Percentiles rank a stretch among this genome's conserved stretches.
These are phyloP conservation scores for Trichoderma endophyticum DNA, from an alignment of 2,329 filamentous ascomycete genomes.

Conservation along the genomic window DNA sequence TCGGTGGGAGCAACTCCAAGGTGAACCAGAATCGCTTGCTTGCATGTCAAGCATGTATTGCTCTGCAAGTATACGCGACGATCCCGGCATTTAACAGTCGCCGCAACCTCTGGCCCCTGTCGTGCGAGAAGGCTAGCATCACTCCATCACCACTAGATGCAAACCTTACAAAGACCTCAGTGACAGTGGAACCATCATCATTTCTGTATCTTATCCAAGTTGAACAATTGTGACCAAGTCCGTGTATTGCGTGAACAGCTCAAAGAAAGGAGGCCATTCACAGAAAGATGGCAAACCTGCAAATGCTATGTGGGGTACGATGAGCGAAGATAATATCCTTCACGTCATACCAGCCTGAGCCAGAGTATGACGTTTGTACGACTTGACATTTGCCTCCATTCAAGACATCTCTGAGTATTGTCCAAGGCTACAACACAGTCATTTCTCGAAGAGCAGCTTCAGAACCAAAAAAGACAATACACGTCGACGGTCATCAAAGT, in stretches of 20 bases:
- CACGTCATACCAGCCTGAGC: conserved; percentile 5
- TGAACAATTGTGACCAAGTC: not conserved
- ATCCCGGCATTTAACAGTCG: not conserved
- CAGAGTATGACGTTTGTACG: conserved; percentile 9
- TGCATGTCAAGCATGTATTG: not conserved
- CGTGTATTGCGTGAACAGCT: not conserved
- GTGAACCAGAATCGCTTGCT: not conserved
- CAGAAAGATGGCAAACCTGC: not conserved
- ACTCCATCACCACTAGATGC: not conserved
- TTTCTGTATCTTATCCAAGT: not conserved
- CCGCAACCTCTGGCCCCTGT: not conserved
- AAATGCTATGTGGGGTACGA: not conserved
- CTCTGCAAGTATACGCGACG: not conserved
- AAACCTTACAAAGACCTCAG: not conserved
- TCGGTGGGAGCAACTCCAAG: not conserved
- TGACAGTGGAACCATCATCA: not conserved
- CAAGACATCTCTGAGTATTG: not conserved
- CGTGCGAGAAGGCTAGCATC: not conserved
- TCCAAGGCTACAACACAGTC: not conserved
- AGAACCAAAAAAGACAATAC: not conserved
- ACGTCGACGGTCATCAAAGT: not conserved
- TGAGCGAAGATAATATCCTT: not conserved
- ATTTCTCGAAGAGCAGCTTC: not conserved
- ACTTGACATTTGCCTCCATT: not conserved
- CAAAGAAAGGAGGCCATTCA: not conserved